Evolutionary conservation across 257 asterid genomes (phyloP), one percentile per base, ranked within the genome.

Genomic region (Linaria vulgaris): DNA sequence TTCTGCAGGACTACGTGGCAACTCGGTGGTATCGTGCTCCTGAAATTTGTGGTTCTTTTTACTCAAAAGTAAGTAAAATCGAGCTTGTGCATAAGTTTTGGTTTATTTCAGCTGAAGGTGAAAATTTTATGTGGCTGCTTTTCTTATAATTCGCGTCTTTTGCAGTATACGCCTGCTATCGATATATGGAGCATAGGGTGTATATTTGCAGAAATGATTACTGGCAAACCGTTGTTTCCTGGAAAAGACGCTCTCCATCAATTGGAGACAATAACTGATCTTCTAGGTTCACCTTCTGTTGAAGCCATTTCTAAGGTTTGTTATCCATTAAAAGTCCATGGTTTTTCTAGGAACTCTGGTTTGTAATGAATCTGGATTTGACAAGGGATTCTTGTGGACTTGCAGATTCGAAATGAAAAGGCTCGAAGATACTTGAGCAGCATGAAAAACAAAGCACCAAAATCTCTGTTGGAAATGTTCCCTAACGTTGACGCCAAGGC

Each of bases 11-110:
- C 76, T 87, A 87, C 13, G 92, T 87, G 69, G 95, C 95, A 46
- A 87, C 95, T 59, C 86, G 92, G 46, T 87, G 95, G 95, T 87
- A 87, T 71, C 95, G 95, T 57, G 95, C 95, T 69, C 95, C 90
- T 78, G 95, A 87, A 66, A 89, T 87, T 71, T 87, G 95, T 70
- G 95, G 95, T 66, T 87, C 87, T 54, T 87, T 87, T 72, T 87
- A 72, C 72, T 84, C 92, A 38, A 82, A 76, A 79, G 95, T 87
- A 82, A 78, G 88, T 79, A 64, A 57, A 64, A 30, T 19, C 68
- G 30, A 27, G 34, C 34, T 27, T 3, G 34, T 62, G 49, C 30
- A 34, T 37, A 17, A 37, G 23, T 39, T 22, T 6, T 23, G 56
- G 30, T 20, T 50, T 56, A 37, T 34, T 22, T n/a, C n/a, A n/a